A percentile compares a stretch with the other conserved stretches of the same genome.
Evolutionary conservation across 176 grass and related monocot species (phyloP).

Genomic region (Triticum urartu): DNA sequence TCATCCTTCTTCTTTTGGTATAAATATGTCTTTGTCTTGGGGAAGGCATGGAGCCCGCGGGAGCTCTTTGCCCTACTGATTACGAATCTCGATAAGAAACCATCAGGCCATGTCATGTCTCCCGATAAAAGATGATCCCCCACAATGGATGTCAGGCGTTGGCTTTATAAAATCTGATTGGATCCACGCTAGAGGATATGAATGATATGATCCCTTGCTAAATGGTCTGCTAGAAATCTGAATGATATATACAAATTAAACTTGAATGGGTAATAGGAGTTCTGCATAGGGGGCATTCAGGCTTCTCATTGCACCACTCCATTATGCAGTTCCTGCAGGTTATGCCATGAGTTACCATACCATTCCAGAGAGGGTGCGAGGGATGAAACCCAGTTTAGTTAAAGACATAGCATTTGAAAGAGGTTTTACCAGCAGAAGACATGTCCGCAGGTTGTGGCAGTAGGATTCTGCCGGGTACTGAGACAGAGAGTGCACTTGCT

Average conservation of each 20-base stretch:
- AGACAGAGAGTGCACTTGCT: constrained; percentile 98
- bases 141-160: background rate
- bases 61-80: background rate
- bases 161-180: background rate
- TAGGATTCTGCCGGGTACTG: constrained; percentile 82
- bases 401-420: background rate
- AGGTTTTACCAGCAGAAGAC: constrained; percentile 92
- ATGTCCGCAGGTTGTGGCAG: constrained; percentile 88
- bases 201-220: constrained; percentile 1
- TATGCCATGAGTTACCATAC: constrained; percentile 23
- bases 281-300: constrained; percentile 87
- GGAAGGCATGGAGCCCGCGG: background rate
- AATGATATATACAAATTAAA: constrained; percentile 96
- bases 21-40: background rate
- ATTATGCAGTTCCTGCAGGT: constrained; percentile 92
- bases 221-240: constrained; percentile 69
- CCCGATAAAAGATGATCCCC: background rate
- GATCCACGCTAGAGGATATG: background rate
- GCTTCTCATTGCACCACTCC: constrained; percentile 99
- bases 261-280: constrained; percentile 88
- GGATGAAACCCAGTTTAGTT: background rate
- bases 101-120: no score
- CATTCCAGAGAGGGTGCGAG: background rate
- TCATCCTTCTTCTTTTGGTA: background rate
- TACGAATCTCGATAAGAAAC: no score